These are phyloP conservation scores for Albatrellus ellisii DNA, from an alignment of 768 basidiomycete species.

Conservation along the genomic window DNA sequence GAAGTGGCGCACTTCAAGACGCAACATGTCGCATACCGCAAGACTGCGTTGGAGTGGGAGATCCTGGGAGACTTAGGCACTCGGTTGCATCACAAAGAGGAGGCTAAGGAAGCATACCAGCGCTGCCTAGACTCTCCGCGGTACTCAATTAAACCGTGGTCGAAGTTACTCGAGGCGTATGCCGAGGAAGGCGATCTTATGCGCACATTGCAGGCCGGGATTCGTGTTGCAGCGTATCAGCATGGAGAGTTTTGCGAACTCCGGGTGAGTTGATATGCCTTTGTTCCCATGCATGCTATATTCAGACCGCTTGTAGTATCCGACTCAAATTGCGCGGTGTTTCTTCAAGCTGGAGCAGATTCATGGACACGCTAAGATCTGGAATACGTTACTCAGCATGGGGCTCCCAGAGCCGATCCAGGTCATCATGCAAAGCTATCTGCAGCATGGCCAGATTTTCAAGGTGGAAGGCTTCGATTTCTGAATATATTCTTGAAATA, in stretches of 20 bases:
- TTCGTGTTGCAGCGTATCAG: constrained; percentile 88
- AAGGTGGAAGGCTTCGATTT: constrained; percentile 82
- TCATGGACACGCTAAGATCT: constrained; percentile 90
- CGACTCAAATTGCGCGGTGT: constrained; percentile 78
- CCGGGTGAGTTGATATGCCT: constrained; percentile 39
- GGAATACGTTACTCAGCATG: constrained; percentile 89
- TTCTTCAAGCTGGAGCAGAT: constrained; percentile 91
- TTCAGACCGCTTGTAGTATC: constrained; percentile 46
- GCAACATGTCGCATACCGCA: constrained; percentile 94
- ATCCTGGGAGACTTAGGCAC: constrained; percentile 90
- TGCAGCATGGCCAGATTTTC: constrained; percentile 80
- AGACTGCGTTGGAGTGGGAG: constrained; percentile 97
- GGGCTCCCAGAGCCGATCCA: constrained; percentile 80
- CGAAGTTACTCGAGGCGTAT: constrained; percentile 89
- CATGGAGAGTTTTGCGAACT: constrained; percentile 83
- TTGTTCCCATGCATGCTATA: neutral
- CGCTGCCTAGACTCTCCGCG: constrained; percentile 79
- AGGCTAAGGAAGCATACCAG: constrained; percentile 96
- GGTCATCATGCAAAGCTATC: constrained; percentile 87
- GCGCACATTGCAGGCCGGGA: constrained; percentile 80
- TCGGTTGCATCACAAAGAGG: constrained; percentile 94
- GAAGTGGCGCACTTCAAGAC: constrained; percentile 99
- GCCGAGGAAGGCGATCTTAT: constrained; percentile 95
- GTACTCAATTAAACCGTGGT: constrained; percentile 89
- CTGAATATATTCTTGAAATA: too few species aligned